A percentile compares a stretch with the other conserved stretches of the same genome.
These are phyloP conservation scores for Lentinula detonsa DNA, from an alignment of 768 basidiomycete species.

Conservation along the genomic window DNA sequence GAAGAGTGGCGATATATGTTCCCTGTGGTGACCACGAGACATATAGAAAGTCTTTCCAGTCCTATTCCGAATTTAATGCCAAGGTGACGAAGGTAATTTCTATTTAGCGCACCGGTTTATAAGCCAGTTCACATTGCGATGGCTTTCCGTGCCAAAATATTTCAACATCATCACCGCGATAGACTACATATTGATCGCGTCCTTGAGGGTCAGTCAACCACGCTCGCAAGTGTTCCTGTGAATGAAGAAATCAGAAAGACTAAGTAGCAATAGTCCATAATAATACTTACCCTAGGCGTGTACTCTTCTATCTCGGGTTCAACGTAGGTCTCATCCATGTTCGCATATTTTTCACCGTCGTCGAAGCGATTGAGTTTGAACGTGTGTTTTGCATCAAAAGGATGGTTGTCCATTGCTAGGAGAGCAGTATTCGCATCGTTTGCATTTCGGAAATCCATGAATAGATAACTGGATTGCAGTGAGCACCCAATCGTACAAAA, in stretches of 20 bases:
- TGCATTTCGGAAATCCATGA: constrained; percentile 68
- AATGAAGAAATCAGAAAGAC: not conserved
- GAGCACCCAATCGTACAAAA: not conserved
- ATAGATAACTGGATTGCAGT: constrained; percentile 55
- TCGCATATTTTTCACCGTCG: constrained; percentile 80
- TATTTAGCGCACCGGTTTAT: constrained; percentile 58
- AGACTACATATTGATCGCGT: constrained; percentile 94
- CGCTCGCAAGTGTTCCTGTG: constrained; percentile 87
- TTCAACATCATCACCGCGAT: constrained; percentile 85
- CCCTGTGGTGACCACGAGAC: constrained; percentile 96
- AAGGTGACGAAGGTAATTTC: constrained; percentile 6
- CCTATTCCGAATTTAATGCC: constrained; percentile 34
- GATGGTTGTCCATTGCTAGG: constrained; percentile 63
- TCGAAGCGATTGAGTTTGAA: constrained; percentile 84
- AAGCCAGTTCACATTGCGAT: constrained; percentile 75
- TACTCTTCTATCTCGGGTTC: constrained; percentile 76
- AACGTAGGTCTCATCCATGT: constrained; percentile 70
- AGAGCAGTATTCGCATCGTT: constrained; percentile 71
- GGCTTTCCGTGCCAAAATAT: constrained; percentile 93
- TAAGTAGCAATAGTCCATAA: not conserved
- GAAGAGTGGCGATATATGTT: constrained; percentile 90
- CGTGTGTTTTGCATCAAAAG: constrained; percentile 83
- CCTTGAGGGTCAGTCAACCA: constrained; percentile 93
- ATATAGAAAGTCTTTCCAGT: constrained; percentile 93
- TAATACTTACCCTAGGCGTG: constrained; percentile 53